Conservation (phyloP, 2,329 filamentous ascomycete genomes). For the Alternaria atra region DNA sequence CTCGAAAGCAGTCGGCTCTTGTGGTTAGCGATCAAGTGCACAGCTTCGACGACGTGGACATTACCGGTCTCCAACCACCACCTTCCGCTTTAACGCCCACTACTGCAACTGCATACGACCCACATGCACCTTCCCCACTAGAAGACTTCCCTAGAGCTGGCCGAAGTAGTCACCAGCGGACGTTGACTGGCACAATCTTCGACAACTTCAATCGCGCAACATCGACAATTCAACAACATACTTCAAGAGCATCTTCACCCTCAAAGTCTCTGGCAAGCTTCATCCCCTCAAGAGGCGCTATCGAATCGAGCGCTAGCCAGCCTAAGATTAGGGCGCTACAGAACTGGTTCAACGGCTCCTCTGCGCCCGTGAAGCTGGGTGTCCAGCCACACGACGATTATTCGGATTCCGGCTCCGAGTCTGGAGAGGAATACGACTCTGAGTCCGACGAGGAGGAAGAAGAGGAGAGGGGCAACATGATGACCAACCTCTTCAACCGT, state of each 20-base stretch:
- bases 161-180: slow-evolving; percentile 42
- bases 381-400: slow-evolving; percentile 44
- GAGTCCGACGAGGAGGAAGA: slow-evolving; percentile 33
- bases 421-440: slow-evolving; percentile 38
- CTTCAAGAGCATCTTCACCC: slow-evolving; percentile 50
- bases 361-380: slow-evolving; percentile 59
- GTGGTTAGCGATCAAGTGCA: slow-evolving; percentile 27
- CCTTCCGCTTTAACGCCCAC: slow-evolving; percentile 46
- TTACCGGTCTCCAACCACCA: slow-evolving; percentile 40
- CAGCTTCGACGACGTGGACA: slow-evolving; percentile 47
- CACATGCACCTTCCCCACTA: slow-evolving; percentile 41
- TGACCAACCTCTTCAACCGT: slow-evolving; percentile 46
- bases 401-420: slow-evolving; percentile 40
- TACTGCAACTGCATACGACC: slow-evolving; percentile 45
- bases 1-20: slow-evolving; percentile 36
- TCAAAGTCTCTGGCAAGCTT: slow-evolving; percentile 53
- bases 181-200: slow-evolving; percentile 48
- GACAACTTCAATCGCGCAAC: slow-evolving; percentile 51
- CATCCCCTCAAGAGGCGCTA: slow-evolving; percentile 44
- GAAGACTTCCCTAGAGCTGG: slow-evolving; percentile 35
- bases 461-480: slow-evolving; percentile 42
- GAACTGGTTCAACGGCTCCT: slow-evolving; percentile 64
- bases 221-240: slow-evolving; percentile 50
- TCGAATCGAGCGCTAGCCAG: slow-evolving; percentile 44
- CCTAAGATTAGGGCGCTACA: slow-evolving; percentile 51